A percentile compares a stretch with the other conserved stretches of the same genome.
These are phyloP conservation scores for Cucurbita argyrosperma DNA, from an alignment of 306 rosid species.

Conservation along the genomic window DNA sequence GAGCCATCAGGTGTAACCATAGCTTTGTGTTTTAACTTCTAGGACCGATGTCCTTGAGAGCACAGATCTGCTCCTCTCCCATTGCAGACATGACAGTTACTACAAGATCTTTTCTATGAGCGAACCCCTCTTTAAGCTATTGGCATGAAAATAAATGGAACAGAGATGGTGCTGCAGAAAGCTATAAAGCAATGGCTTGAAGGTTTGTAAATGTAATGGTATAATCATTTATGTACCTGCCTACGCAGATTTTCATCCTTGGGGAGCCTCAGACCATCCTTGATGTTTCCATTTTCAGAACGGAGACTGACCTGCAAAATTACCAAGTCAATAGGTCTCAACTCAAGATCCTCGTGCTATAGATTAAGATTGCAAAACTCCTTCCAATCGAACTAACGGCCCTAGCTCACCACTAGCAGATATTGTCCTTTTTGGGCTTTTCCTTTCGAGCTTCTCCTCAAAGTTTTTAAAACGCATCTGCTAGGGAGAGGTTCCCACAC, in stretches of 20 bases:
- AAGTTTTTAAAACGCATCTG: too few relatives aligned
- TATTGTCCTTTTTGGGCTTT: too few relatives aligned
- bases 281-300: constrained; percentile 60
- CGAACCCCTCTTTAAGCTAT: constrained; percentile 59
- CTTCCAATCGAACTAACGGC: background rate
- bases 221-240: constrained; percentile 24
- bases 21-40: constrained; percentile 34
- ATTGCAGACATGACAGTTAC: constrained; percentile 68
- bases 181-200: background rate
- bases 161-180: background rate
- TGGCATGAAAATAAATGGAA: background rate
- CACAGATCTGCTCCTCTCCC: constrained; percentile 66
- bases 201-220: background rate
- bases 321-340: background rate
- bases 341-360: background rate
- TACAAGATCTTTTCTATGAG: constrained; percentile 62
- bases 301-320: constrained; percentile 47
- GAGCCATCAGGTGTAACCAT: constrained; percentile 21
- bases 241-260: constrained; percentile 48
- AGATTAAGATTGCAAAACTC: constrained; percentile 4
- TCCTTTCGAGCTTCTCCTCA: too few relatives aligned
- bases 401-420: too few relatives aligned
- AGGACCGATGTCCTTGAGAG: constrained; percentile 65
- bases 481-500: too few relatives aligned
- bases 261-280: constrained; percentile 72